Conservation (phyloP, 1,284 basidiomycete genomes). For the Rhodotorula sp. region DNA sequence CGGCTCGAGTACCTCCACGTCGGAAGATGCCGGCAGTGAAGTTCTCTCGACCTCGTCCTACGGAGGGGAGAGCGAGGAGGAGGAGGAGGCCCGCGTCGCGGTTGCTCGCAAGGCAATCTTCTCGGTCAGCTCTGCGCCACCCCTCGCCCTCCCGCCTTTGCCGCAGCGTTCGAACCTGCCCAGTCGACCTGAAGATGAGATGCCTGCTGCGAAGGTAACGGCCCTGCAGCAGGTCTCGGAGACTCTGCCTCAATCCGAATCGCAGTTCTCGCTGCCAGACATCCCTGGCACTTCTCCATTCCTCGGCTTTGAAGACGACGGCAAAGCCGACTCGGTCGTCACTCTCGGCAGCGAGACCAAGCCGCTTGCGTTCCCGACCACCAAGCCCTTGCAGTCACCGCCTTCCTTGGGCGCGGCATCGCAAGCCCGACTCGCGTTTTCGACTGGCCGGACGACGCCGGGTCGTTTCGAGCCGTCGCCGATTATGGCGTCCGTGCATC, state of each 20-base stretch:
- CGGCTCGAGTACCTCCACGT: slow-evolving; percentile 13
- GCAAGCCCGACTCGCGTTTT: not conserved
- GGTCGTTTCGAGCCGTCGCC: slow-evolving; percentile 10
- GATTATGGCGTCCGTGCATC: slow-evolving; percentile 20
- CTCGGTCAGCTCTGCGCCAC: not conserved
- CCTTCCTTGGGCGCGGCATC: not conserved
- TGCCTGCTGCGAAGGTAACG: not conserved
- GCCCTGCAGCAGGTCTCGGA: not conserved
- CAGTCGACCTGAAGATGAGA: not conserved
- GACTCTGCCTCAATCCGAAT: slow-evolving; percentile 14
- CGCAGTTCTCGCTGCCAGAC: slow-evolving; percentile 38
- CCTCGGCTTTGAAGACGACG: slow-evolving; percentile 36
- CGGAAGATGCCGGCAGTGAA: slow-evolving; percentile 19
- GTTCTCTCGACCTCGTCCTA: slow-evolving; percentile 26
- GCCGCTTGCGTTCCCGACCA: slow-evolving; percentile 6
- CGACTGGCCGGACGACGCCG: not conserved
- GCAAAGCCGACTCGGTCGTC: slow-evolving; percentile 21
- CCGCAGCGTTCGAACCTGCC: slow-evolving; percentile 7
- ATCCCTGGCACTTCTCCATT: slow-evolving; percentile 37
- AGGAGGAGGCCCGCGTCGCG: slow-evolving; percentile 5
- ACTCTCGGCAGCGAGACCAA: slow-evolving; percentile 9
- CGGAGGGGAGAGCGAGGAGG: slow-evolving; percentile 24
- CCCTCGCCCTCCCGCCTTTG: slow-evolving; percentile 7
- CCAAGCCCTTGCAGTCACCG: slow-evolving; percentile 12
- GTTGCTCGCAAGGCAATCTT: slow-evolving; percentile 14